Evolutionary conservation across 2,329 filamentous ascomycete genomes (phyloP).

Genomic region (Tolypocladium inflatum): DNA sequence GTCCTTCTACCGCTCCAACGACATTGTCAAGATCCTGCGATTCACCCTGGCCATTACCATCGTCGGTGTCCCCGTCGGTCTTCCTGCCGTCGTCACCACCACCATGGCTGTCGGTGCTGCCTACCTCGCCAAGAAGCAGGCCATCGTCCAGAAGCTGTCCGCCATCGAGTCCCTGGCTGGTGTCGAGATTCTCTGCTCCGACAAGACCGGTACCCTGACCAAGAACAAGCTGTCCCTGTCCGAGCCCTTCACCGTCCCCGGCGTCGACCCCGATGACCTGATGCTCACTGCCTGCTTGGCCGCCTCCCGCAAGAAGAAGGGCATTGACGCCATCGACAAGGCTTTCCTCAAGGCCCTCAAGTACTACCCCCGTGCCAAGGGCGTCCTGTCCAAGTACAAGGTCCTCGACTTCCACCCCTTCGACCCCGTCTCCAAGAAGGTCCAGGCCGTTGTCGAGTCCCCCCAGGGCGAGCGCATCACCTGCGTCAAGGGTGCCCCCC

Average conservation of each 20-base stretch:
- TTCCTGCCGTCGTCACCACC: constrained; percentile 85
- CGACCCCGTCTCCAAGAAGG: constrained; percentile 90
- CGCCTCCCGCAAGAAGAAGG: constrained; percentile 89
- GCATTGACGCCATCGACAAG: constrained; percentile 91
- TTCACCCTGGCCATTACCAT: constrained; percentile 87
- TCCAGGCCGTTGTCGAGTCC: constrained; percentile 73
- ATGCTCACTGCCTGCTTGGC: constrained; percentile 89
- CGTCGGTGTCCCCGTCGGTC: constrained; percentile 86
- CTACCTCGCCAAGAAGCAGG: constrained; percentile 85
- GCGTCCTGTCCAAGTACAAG: constrained; percentile 72
- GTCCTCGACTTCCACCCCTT: constrained; percentile 80
- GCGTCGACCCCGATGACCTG: constrained; percentile 77
- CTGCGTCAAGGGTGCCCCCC: constrained; percentile 85
- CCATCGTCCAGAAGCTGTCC: constrained; percentile 86
- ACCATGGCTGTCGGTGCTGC: constrained; percentile 92
- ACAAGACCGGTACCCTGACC: constrained; percentile 89
- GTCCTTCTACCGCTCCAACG: constrained; percentile 80
- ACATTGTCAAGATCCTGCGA: constrained; percentile 67
- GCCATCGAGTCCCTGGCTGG: constrained; percentile 88
- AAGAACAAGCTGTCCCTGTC: constrained; percentile 88
- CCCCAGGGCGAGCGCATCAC: constrained; percentile 75
- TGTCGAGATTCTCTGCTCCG: constrained; percentile 88
- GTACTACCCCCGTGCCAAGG: constrained; percentile 75
- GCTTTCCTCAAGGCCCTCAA: constrained; percentile 82
- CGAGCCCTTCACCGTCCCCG: constrained; percentile 74